Base-by-base conservation (phyloP, 2,329 filamentous ascomycete genomes). In the Sarocladium strictum region DNA sequence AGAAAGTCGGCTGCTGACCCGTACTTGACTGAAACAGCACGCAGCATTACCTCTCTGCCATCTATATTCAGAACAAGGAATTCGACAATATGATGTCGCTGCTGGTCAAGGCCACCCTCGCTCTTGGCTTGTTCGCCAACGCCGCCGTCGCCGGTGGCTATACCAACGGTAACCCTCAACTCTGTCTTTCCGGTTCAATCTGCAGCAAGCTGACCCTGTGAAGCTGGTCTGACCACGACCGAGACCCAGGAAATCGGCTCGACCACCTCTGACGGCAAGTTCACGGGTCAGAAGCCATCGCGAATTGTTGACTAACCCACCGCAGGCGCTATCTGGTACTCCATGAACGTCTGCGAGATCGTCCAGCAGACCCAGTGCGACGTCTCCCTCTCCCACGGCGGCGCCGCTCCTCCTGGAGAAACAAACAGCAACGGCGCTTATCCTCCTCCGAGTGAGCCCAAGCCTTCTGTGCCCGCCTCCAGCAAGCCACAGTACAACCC, bases 261-360 rank as follows among this genome's bases (percentile, higher is more conserved):
- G 49, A 61, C 62, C 52, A 68, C 66, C 14, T 59, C 62, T 35
- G 64, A 64, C 11, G 69, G 70, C 69, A 63, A 56, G 58, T 29
- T 27, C 41, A 33, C 14, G 14, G 10, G 32, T 33, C 19, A n/a
- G 19, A 17, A 21, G 11, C 35, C 35, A n/a, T n/a, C n/a, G n/a
- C n/a, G n/a, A n/a, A n/a, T n/a, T n/a, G n/a, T 6, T 41, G 19
- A 12, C n/a, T 41, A 9, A 1, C 11, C 10, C 19, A 32, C 9
- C 21, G n/a, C 41, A 72, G 69, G 68, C 2, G 58, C 60, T 21
- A 53, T 67, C 27, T 57, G 72, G 41, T 67, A 68, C 58, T 65
- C 68, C 26, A 63, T 70, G 59, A 71, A 69, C 60, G 58, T 68
- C 54, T 72, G 70, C 64, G 65, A 63, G 57, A 56, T 72, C 51